phyloP scores from a whole-genome alignment of 2,329 filamentous ascomycete species.

The Biscogniauxia mediterranea region DNA sequence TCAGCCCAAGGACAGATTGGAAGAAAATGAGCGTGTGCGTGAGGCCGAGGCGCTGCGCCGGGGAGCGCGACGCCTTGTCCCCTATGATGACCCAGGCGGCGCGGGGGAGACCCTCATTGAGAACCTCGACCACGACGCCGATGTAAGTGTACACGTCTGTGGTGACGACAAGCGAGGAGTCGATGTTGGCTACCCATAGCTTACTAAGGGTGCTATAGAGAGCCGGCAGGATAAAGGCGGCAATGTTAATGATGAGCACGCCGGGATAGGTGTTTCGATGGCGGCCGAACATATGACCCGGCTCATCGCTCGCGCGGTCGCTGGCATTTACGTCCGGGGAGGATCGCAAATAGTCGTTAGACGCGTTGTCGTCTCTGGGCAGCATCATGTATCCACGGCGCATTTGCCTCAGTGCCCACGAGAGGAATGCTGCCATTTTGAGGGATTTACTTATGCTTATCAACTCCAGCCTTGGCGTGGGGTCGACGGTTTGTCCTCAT shows the following conservation, averaged over 20 bases:
- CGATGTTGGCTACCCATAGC: conserved; percentile 68
- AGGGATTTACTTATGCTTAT: neutral
- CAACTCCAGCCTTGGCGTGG: neutral
- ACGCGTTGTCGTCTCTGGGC: conserved; percentile 9
- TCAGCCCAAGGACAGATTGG: conserved; percentile 54
- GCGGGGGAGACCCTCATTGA: conserved; percentile 71
- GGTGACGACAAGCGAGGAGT: conserved; percentile 59
- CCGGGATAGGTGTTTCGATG: conserved; percentile 45
- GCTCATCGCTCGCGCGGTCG: neutral
- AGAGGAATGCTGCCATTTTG: conserved; percentile 1
- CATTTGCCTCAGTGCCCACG: neutral
- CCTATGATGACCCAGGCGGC: conserved; percentile 69
- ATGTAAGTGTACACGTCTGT: conserved; percentile 71
- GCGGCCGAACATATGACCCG: conserved; percentile 1
- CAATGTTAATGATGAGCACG: conserved; percentile 61
- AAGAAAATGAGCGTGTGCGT: conserved; percentile 63
- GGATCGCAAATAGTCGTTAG: conserved; percentile 1
- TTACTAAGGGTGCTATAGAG: conserved; percentile 67
- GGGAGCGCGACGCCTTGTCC: conserved; percentile 54
- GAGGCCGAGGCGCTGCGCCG: conserved; percentile 52
- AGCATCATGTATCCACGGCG: conserved; percentile 15
- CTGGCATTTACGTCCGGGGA: neutral
- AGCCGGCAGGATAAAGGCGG: conserved; percentile 62
- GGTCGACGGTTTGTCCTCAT: neutral
- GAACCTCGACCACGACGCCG: conserved; percentile 61